Percentiles rank a stretch among this genome's conserved stretches.
These are phyloP conservation scores for Euptelea pleiosperma DNA, from an alignment of 164 flowering plant species.

Conservation along the genomic window DNA sequence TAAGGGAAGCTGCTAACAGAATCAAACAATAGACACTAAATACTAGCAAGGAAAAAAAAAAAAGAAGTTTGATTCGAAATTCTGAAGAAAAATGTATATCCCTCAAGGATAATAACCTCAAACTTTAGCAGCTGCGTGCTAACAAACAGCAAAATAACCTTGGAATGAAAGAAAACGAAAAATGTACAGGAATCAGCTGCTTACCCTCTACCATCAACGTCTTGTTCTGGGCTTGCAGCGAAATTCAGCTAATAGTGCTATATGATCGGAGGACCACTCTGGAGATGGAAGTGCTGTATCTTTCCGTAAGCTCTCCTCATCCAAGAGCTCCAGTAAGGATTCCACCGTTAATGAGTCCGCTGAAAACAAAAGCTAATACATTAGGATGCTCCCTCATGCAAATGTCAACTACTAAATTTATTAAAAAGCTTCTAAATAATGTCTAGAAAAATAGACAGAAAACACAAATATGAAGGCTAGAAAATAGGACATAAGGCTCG, in stretches of 20 bases:
- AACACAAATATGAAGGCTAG: background rate
- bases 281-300: constrained; percentile 99
- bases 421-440: too few species aligned
- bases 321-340: constrained; percentile 89
- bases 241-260: constrained; percentile 92
- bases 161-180: constrained; percentile 4
- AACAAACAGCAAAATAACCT: background rate
- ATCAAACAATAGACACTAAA: constrained; percentile 9
- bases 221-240: constrained; percentile 83
- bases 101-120: background rate
- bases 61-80: background rate
- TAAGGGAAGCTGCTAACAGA: too few species aligned
- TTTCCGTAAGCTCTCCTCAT: constrained; percentile 91
- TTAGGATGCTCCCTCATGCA: constrained; percentile 1
- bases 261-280: constrained; percentile 99
- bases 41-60: background rate
- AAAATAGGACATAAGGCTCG: too few species aligned
- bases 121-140: background rate
- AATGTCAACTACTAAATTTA: background rate
- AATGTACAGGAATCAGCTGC: constrained; percentile 6
- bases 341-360: constrained; percentile 92
- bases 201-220: constrained; percentile 57
- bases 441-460: too few species aligned
- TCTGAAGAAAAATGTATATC: background rate
- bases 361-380: constrained; percentile 34